A percentile compares a stretch with the other conserved stretches of the same genome.
phyloP scores from a whole-genome alignment of 257 asterid genomes.

The Penstemon barbatus region DNA sequence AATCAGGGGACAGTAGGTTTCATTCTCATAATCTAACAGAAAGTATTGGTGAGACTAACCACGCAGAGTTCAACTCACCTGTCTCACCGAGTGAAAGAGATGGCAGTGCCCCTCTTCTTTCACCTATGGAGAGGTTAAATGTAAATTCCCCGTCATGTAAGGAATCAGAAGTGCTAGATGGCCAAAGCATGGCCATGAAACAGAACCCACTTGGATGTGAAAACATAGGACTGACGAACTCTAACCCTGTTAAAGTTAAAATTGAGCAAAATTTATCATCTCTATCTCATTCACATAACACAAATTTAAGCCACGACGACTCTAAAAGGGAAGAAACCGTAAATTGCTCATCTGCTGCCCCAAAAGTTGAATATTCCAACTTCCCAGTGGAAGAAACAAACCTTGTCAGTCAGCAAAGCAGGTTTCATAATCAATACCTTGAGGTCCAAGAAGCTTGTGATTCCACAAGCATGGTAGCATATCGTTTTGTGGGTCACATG shows the following conservation, averaged over 20 bases:
- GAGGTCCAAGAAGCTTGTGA: slow-evolving; percentile 85
- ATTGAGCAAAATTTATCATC: slow-evolving; percentile 29
- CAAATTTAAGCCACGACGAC: slow-evolving; percentile 25
- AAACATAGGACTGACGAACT: slow-evolving; percentile 22
- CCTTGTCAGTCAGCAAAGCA: slow-evolving; percentile 27
- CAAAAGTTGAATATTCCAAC: slow-evolving; percentile 23
- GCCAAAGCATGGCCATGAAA: slow-evolving; percentile 17
- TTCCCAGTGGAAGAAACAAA: slow-evolving; percentile 31
- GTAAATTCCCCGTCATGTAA: slow-evolving; percentile 23
- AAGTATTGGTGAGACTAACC: slow-evolving; percentile 64
- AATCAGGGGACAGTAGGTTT: slow-evolving; percentile 22
- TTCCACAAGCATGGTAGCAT: slow-evolving; percentile 59
- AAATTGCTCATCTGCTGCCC: slow-evolving; percentile 16
- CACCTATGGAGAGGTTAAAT: slow-evolving; percentile 30
- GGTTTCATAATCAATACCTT: slow-evolving; percentile 55
- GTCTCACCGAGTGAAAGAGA: slow-evolving; percentile 30
- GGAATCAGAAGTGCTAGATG: slow-evolving; percentile 36
- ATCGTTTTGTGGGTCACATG: slow-evolving; percentile 53
- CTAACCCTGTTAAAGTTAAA: slow-evolving; percentile 18
- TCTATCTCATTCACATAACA: slow-evolving; percentile 23
- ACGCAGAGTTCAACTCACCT: slow-evolving; percentile 30
- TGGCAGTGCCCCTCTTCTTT: slow-evolving; percentile 28
- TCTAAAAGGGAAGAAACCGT: slow-evolving; percentile 30
- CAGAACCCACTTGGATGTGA: slow-evolving; percentile 23
- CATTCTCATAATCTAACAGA: slow-evolving; percentile 41